Conservation (phyloP, 2,329 filamentous ascomycete species). For the Botrytis paeoniae region DNA sequence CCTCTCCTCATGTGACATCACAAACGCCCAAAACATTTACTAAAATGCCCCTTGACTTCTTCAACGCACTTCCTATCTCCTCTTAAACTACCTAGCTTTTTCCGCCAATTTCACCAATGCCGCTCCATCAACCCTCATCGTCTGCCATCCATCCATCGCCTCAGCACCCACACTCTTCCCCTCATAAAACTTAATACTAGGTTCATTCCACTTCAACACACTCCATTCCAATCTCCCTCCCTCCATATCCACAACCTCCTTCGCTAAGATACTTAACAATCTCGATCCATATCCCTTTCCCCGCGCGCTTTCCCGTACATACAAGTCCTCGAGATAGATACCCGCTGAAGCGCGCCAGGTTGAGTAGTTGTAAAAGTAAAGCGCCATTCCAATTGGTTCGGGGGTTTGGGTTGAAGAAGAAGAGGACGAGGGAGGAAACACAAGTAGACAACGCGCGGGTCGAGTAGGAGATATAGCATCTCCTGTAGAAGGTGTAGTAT, state of each 20-base stretch:
- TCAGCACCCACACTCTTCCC: constrained; percentile 55
- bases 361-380: constrained; percentile 95
- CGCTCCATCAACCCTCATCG: constrained; percentile 70
- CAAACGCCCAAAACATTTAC: not conserved
- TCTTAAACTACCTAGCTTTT: constrained; percentile 21
- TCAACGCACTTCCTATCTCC: not conserved
- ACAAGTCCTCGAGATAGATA: constrained; percentile 94
- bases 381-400: constrained; percentile 67
- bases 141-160: constrained; percentile 68
- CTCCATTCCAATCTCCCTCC: constrained; percentile 84
- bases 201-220: constrained; percentile 90
- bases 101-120: constrained; percentile 56
- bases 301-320: constrained; percentile 67
- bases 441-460: constrained; percentile 74
- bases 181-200: constrained; percentile 84
- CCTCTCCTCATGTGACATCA: not conserved
- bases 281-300: constrained; percentile 76
- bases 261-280: constrained; percentile 73
- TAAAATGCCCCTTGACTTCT: not conserved
- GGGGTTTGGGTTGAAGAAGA: constrained; percentile 39
- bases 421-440: constrained; percentile 43
- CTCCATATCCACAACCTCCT: constrained; percentile 68
- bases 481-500: constrained; percentile 43
- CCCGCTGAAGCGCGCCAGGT: constrained; percentile 87
- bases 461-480: constrained; percentile 53